These are phyloP conservation scores for Lophium mytilinum DNA, from an alignment of 495 filamentous ascomycete genomes.

Conservation along the genomic window DNA sequence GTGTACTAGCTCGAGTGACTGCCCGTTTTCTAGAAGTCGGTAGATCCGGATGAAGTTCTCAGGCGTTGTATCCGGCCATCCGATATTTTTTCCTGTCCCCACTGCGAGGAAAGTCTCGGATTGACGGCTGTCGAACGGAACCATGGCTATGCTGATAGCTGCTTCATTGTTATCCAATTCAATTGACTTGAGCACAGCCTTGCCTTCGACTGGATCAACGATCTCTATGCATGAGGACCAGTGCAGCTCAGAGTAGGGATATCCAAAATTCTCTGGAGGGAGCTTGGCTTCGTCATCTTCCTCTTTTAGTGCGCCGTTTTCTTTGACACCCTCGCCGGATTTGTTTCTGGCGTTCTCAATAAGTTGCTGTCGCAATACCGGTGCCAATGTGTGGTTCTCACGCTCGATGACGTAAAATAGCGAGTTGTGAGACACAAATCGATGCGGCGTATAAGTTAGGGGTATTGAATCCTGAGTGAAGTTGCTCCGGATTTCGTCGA, in stretches of 20 bases:
- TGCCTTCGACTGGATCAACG: slow-evolving; percentile 62
- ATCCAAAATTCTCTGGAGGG: slow-evolving; percentile 80
- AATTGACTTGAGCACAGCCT: slow-evolving; percentile 54
- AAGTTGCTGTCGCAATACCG: slow-evolving; percentile 60
- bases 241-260: slow-evolving; percentile 70
- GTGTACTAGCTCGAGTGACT: slow-evolving; percentile 85
- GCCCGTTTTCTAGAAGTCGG: slow-evolving; percentile 78
- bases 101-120: slow-evolving; percentile 86
- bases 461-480: slow-evolving; percentile 81
- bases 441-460: slow-evolving; percentile 83
- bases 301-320: background rate
- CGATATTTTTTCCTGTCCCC: slow-evolving; percentile 80
- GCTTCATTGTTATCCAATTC: slow-evolving; percentile 87
- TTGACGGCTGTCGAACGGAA: slow-evolving; percentile 79
- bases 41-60: slow-evolving; percentile 90
- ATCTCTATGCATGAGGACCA: slow-evolving; percentile 95
- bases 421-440: slow-evolving; percentile 74
- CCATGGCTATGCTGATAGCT: slow-evolving; percentile 74
- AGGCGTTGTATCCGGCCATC: slow-evolving; percentile 60
- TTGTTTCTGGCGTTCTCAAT: slow-evolving; percentile 47
- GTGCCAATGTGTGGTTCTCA: slow-evolving; percentile 79
- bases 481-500: slow-evolving; percentile 78
- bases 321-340: background rate
- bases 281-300: slow-evolving; percentile 50
- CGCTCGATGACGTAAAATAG: slow-evolving; percentile 90